Percentiles rank a stretch among this genome's conserved stretches.
Conservation (phyloP, 2,329 filamentous ascomycete genomes). For the Alternaria consortialis region DNA sequence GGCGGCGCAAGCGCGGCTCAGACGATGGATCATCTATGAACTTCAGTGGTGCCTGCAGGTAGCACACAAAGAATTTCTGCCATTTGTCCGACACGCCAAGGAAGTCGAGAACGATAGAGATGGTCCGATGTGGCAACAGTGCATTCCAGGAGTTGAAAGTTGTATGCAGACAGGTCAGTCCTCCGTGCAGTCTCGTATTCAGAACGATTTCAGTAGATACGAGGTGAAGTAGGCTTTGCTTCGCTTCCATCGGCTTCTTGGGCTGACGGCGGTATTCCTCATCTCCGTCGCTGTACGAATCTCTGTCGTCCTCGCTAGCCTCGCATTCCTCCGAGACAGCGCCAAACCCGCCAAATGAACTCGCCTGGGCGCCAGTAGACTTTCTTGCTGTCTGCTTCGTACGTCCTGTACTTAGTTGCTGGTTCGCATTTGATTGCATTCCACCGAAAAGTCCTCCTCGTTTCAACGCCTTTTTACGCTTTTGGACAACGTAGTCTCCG, state of each 20-base stretch:
- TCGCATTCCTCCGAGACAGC: constrained; percentile 8
- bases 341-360: neutral
- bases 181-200: constrained; percentile 42
- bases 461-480: neutral
- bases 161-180: constrained; percentile 43
- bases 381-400: constrained; percentile 19
- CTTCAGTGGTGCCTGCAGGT: constrained; percentile 58
- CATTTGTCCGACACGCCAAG: constrained; percentile 56
- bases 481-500: constrained; percentile 14
- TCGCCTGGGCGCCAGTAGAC: neutral
- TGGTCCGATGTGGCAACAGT: constrained; percentile 56
- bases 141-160: constrained; percentile 45
- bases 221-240: constrained; percentile 44
- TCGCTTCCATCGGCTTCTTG: constrained; percentile 43
- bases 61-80: constrained; percentile 57
- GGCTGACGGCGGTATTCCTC: neutral
- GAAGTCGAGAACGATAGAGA: constrained; percentile 56
- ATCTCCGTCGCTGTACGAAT: constrained; percentile 2
- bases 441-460: neutral
- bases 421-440: neutral
- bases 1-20: constrained; percentile 51
- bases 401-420: neutral
- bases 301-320: neutral
- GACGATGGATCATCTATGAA: constrained; percentile 48
- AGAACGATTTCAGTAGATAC: constrained; percentile 43